Conservation (phyloP, 2,329 filamentous ascomycete genomes). For the Fusarium sp. region DNA sequence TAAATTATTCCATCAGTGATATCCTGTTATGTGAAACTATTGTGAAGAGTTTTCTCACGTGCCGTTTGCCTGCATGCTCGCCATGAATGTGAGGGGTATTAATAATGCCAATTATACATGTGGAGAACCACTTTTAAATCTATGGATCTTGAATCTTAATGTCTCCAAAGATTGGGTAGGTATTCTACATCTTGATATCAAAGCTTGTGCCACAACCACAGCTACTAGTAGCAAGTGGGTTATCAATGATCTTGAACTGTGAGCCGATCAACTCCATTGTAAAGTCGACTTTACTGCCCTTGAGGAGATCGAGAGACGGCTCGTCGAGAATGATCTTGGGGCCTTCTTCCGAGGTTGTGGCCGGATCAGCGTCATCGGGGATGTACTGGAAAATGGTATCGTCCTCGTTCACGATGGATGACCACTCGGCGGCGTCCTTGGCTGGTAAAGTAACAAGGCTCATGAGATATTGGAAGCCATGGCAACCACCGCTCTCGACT, state of each 20-base stretch:
- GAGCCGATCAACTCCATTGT: constrained; percentile 89
- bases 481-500: constrained; percentile 93
- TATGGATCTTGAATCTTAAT: not conserved
- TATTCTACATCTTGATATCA: constrained; percentile 77
- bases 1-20: constrained; percentile 36
- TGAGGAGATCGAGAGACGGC: constrained; percentile 85
- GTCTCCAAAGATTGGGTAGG: not conserved
- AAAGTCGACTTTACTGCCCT: constrained; percentile 95
- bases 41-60: not conserved
- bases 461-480: constrained; percentile 98
- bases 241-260: constrained; percentile 96
- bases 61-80: no score
- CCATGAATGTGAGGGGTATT: constrained; percentile 23
- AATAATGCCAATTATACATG: constrained; percentile 22
- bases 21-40: not conserved
- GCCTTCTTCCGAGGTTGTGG: constrained; percentile 43
- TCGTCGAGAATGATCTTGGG: constrained; percentile 91
- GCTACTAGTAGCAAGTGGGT: constrained; percentile 89
- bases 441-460: constrained; percentile 73
- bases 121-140: constrained; percentile 13
- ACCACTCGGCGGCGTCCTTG: constrained; percentile 46
- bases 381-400: constrained; percentile 87
- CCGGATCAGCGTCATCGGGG: constrained; percentile 53
- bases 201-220: constrained; percentile 98
- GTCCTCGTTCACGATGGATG: constrained; percentile 67